Evolutionary conservation across 2,329 filamentous ascomycete genomes (phyloP).

Genomic region (Ophiostoma perfectum): DNA sequence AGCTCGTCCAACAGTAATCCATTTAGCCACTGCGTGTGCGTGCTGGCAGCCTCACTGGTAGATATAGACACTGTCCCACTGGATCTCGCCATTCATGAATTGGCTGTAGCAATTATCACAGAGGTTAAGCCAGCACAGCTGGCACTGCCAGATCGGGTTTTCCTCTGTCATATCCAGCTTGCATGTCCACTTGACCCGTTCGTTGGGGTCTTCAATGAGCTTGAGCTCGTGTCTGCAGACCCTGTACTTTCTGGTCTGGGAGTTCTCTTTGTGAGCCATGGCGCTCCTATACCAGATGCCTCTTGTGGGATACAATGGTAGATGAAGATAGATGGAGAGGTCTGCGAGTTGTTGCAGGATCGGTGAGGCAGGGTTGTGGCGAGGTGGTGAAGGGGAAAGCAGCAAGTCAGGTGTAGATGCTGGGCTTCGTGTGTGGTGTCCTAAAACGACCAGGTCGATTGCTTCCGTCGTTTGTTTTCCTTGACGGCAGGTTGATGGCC

Average conservation of each 20-base stretch:
- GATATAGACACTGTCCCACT: not conserved
- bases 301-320: no score
- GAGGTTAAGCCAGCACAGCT: constrained; percentile 61
- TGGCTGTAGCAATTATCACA: constrained; percentile 48
- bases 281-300: not conserved
- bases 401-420: no score
- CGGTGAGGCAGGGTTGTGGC: not conserved
- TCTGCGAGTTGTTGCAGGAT: no score
- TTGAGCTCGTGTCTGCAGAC: constrained; percentile 9
- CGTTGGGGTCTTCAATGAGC: constrained; percentile 36
- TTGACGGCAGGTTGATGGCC: no score
- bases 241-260: not conserved
- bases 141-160: constrained; percentile 65
- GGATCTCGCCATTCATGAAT: not conserved
- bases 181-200: constrained; percentile 61
- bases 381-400: no score
- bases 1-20: not conserved
- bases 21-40: not conserved
- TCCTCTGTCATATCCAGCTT: constrained; percentile 58
- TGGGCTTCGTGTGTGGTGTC: no score
- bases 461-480: no score
- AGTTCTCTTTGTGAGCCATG: not conserved
- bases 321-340: no score
- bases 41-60: not conserved
- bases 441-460: no score